Percentiles rank a stretch among this genome's conserved stretches.
phyloP scores from a whole-genome alignment of 2,329 filamentous ascomycete genomes.

The Geoglossum cookeanum region DNA sequence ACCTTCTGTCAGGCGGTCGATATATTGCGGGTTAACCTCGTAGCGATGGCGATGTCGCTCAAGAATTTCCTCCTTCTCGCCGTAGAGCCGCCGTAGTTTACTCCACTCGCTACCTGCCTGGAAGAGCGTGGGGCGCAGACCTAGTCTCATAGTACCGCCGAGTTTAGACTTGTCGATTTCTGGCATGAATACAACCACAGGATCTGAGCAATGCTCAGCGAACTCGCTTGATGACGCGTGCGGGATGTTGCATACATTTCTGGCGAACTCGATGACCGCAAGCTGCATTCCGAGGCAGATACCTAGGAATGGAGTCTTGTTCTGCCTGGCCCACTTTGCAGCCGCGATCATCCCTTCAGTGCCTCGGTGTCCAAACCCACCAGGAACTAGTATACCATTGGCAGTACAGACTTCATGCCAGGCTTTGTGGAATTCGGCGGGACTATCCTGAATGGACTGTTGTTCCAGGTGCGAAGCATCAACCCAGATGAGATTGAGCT shows the following conservation, averaged over 20 bases:
- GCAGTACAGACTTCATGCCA: constrained; percentile 66
- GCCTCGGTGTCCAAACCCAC: constrained; percentile 65
- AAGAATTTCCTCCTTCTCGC: constrained; percentile 25
- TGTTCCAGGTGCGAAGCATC: constrained; percentile 72
- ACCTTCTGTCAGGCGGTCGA: constrained; percentile 45
- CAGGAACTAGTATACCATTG: constrained; percentile 43
- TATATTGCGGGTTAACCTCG: constrained; percentile 68
- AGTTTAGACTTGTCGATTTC: constrained; percentile 59
- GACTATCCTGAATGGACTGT: constrained; percentile 37
- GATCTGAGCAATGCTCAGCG: constrained; percentile 33
- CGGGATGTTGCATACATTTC: constrained; percentile 48
- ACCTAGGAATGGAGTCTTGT: constrained; percentile 66
- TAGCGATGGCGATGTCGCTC: constrained; percentile 82
- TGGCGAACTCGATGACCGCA: constrained; percentile 74
- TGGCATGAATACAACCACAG: constrained; percentile 80
- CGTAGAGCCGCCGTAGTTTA: constrained; percentile 57
- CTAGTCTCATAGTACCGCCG: constrained; percentile 76
- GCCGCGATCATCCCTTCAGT: constrained; percentile 80
- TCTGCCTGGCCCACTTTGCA: constrained; percentile 70
- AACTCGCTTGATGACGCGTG: constrained; percentile 38
- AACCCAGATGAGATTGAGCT: constrained; percentile 66
- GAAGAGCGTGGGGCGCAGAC: constrained; percentile 55
- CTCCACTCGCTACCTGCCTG: constrained; percentile 60
- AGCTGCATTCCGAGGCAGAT: constrained; percentile 89
- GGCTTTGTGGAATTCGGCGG: constrained; percentile 62